Evolutionary conservation across 164 flowering plant species (phyloP), one percentile per base, ranked within the genome.

Genomic region (Saururus chinensis): DNA sequence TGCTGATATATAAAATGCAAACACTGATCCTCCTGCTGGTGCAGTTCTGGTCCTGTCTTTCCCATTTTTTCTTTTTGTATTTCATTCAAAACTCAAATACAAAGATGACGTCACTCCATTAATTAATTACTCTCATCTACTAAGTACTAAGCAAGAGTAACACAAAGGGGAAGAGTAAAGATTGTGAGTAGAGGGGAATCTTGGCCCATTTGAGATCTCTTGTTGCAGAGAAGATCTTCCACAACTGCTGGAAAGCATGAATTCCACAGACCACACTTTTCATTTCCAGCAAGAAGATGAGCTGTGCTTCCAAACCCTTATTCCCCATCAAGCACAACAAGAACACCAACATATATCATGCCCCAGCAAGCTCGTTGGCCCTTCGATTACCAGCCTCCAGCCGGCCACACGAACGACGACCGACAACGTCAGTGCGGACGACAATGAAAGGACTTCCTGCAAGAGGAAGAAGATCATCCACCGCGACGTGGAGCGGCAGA

Each of bases 401-500:
- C 19, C 10, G 20, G 35, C 12, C 51, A 45, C 17, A 14, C 52
- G 53, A 12, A 23, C 49, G 4, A 10, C 51, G 9, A 21, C 45
- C 14, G 45, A 8, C n/a, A 40, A 40, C 17, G 60, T 42, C 8
- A 60, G 20, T 14, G 40, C 37, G 0, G 40, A 42, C 25, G 57
- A 61, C 9, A 37, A 19, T 19, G 24, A 54, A 1, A 25, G 25
- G 9, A 57, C 1, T 42, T 30, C 22, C 17, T 2, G 16, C 17
- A 60, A 66, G 64, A 54, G 57, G 65, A 71, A 64, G 71, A 72
- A 62, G 67, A 53, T 65, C 30, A 53, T 65, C 40, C 76, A 69
- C 37, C 51, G 73, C 49, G 76, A 73, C 7, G 63, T 66, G 7
- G 76, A 73, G 57, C 53, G 73, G 26, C 73, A 73, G 41, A 37